Conservation (phyloP, 2,329 filamentous ascomycete species). For the Sphaerostilbella broomeana region DNA sequence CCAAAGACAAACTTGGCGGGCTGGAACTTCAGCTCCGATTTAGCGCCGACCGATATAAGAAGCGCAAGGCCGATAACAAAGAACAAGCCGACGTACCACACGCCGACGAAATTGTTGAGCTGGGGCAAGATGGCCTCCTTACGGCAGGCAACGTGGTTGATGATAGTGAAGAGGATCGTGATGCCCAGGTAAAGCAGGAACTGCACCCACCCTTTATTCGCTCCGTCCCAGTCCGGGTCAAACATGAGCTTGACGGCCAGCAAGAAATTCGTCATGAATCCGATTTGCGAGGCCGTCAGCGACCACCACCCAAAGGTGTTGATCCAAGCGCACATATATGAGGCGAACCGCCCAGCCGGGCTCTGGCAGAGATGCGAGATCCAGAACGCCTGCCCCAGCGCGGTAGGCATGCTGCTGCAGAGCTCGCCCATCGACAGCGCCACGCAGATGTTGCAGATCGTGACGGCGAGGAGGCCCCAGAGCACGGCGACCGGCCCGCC, state of each 20-base stretch:
- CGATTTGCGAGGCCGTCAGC: constrained; percentile 47
- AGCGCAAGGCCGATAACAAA: constrained; percentile 45
- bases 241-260: constrained; percentile 52
- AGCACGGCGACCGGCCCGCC: constrained; percentile 49
- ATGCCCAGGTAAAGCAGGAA: constrained; percentile 50
- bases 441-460: constrained; percentile 46
- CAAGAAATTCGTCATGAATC: constrained; percentile 53
- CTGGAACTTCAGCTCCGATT: constrained; percentile 38
- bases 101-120: constrained; percentile 51
- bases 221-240: constrained; percentile 39
- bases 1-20: constrained; percentile 47
- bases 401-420: constrained; percentile 53
- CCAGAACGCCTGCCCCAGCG: constrained; percentile 55
- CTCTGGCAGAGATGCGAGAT: constrained; percentile 31
- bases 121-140: constrained; percentile 32
- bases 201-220: constrained; percentile 43
- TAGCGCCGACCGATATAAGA: constrained; percentile 45
- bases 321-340: constrained; percentile 54
- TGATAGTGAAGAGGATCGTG: constrained; percentile 39
- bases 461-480: constrained; percentile 49
- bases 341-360: constrained; percentile 39
- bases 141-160: constrained; percentile 48
- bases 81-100: constrained; percentile 47
- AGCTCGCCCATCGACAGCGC: constrained; percentile 50
- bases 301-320: constrained; percentile 56